A percentile compares a stretch with the other conserved stretches of the same genome.
Conservation (phyloP, 1,284 basidiomycete genomes). For the Sporisorium sorghi region DNA sequence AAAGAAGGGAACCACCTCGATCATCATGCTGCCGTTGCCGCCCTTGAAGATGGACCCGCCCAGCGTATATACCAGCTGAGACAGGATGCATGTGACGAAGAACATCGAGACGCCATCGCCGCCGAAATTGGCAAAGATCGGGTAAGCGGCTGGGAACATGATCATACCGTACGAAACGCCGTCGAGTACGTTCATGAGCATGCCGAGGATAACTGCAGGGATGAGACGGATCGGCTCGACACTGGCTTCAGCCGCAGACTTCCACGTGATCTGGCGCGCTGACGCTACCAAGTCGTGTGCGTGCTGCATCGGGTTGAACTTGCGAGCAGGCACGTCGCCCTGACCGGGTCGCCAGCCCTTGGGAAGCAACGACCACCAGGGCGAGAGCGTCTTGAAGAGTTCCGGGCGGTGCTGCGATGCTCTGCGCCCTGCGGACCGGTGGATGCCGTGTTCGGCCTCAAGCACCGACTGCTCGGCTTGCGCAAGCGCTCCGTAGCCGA, state of each 20-base stretch:
- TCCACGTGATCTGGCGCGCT: conserved; percentile 48
- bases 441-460: conserved; percentile 25
- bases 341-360: conserved; percentile 34
- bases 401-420: conserved; percentile 37
- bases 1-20: conserved; percentile 92
- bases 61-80: conserved; percentile 84
- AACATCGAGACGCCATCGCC: conserved; percentile 88
- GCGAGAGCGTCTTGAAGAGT: conserved; percentile 28
- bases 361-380: conserved; percentile 46
- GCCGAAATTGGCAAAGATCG: conserved; percentile 83
- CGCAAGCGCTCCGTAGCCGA: conserved; percentile 59
- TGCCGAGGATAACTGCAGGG: conserved; percentile 87
- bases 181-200: conserved; percentile 90
- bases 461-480: conserved; percentile 52
- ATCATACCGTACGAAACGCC: conserved; percentile 84
- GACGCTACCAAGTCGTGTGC: conserved; percentile 23
- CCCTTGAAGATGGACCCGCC: conserved; percentile 86
- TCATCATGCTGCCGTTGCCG: conserved; percentile 96
- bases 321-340: conserved; percentile 19
- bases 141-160: conserved; percentile 81
- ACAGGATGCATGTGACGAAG: conserved; percentile 74
- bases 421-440: conserved; percentile 18
- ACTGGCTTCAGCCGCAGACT: conserved; percentile 44
- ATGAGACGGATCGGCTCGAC: conserved; percentile 62
- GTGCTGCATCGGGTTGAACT: conserved; percentile 17